Evolutionary conservation across 495 filamentous ascomycete species (phyloP), one percentile per base, ranked within the genome.

Genomic region (Penicillium steckii): DNA sequence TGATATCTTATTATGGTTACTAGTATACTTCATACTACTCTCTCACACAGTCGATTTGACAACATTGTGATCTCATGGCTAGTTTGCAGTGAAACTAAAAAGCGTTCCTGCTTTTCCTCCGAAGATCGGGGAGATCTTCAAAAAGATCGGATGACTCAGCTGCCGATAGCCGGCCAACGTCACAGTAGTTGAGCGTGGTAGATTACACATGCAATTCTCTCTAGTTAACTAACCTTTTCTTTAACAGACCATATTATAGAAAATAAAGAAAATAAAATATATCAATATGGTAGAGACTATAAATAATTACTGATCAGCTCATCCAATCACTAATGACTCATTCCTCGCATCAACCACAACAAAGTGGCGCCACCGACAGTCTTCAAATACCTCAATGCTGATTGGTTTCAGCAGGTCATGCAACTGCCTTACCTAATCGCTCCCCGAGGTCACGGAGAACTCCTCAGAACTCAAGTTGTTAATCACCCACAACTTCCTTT

Each of bases 381-480:
- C 60, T 73, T 66, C 63, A 79, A 77, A 77, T 67, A 60, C 63
- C 56, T 70, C 13, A 21, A 54, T 37, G 44, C 56, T 79, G 69
- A 79, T 77, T 79, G 73, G 76, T 50, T 37, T 13, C 29, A 24
- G n/a, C 0, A 42, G 25, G 46, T 63, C 57, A 61, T 66, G 55
- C 60, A 64, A 61, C 46, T 25, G 32, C 19, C 43, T 64, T 66
- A 64, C 43, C 30, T 64, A 64, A 66, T 51, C 52, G 17, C 15
- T 15, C 46, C 55, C 47, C 37, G 53, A 48, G 41, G 49, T 35
- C 51, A 50, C 48, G 30, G 57, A 48, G 54, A 60, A 55, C 48
- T 44, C 33, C 33, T 37, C 33, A 37, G 44, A 48, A 44, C 21
- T 37, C 33, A 15, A 19, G 35, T 38, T 41, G 33, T 37, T 41